Conservation (phyloP, 805 yeast genomes). For the Metschnikowia borealis region DNA sequence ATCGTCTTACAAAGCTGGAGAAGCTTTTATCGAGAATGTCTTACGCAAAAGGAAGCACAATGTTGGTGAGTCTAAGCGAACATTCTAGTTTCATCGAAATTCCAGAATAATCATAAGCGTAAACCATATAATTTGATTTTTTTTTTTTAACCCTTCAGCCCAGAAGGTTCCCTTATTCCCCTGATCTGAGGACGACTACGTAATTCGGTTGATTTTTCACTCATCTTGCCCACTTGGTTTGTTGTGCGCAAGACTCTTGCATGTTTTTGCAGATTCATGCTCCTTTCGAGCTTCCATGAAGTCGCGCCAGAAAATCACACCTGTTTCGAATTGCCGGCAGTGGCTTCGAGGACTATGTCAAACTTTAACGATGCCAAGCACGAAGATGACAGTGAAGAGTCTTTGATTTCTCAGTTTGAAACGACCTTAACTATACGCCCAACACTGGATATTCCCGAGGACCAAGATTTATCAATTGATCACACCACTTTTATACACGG, state of each 20-base stretch:
- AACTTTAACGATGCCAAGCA: constrained; percentile 5
- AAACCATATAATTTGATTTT: neutral
- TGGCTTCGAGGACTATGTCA: constrained; percentile 6
- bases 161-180: neutral
- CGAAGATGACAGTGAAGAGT: constrained; percentile 16
- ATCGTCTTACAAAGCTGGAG: constrained; percentile 97
- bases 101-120: neutral
- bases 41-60: constrained; percentile 66
- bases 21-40: constrained; percentile 92
- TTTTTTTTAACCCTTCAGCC: neutral
- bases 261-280: neutral
- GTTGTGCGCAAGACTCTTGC: constrained; percentile 1
- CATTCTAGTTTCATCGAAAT: neutral
- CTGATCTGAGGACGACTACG: neutral
- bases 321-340: constrained; percentile 1
- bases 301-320: constrained; percentile 2
- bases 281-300: constrained; percentile 1
- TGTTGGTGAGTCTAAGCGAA: constrained; percentile 40
- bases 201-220: neutral
- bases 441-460: constrained; percentile 30
- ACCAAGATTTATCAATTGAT: constrained; percentile 37
- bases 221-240: neutral
- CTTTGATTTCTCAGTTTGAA: constrained; percentile 36
- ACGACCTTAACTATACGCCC: constrained; percentile 42
- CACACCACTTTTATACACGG: constrained; percentile 31